These are phyloP conservation scores for Cladophialophora yegresii DNA, from an alignment of 2,329 filamentous ascomycete species.

Conservation along the genomic window DNA sequence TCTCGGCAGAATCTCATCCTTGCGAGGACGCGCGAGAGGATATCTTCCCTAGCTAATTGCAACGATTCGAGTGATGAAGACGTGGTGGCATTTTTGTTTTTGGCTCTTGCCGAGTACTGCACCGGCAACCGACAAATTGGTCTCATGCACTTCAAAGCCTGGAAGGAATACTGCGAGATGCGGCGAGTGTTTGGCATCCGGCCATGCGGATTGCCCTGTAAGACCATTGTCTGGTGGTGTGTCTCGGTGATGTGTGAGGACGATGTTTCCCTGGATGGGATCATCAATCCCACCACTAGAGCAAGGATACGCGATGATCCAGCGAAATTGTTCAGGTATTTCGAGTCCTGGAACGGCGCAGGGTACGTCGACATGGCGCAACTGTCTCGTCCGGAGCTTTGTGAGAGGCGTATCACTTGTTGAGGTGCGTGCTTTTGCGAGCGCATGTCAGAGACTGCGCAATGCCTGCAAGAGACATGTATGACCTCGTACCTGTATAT, in stretches of 20 bases:
- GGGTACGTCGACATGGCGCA: neutral
- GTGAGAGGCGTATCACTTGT: constrained; percentile 13
- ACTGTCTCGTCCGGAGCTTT: constrained; percentile 3
- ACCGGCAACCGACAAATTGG: constrained; percentile 26
- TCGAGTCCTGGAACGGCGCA: constrained; percentile 10
- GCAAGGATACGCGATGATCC: constrained; percentile 24
- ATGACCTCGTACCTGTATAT: neutral
- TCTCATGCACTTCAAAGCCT: constrained; percentile 30
- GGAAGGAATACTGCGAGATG: constrained; percentile 32
- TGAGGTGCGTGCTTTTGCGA: constrained; percentile 3
- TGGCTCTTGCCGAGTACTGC: constrained; percentile 28
- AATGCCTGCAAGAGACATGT: too few species aligned
- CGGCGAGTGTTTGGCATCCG: constrained; percentile 13
- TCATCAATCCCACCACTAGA: constrained; percentile 23
- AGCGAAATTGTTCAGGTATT: constrained; percentile 28
- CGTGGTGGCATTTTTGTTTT: constrained; percentile 29
- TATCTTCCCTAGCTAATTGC: constrained; percentile 23
- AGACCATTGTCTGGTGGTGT: constrained; percentile 32
- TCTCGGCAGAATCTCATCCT: constrained; percentile 28
- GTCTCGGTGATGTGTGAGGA: constrained; percentile 26
- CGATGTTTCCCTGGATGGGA: constrained; percentile 22
- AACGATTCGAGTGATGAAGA: constrained; percentile 27
- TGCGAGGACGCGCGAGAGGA: constrained; percentile 25
- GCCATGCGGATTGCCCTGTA: constrained; percentile 27
- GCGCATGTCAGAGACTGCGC: neutral